Percentiles rank a stretch among this genome's conserved stretches.
Conservation (phyloP, 1,284 basidiomycete genomes). For the Coniophora puteana region DNA sequence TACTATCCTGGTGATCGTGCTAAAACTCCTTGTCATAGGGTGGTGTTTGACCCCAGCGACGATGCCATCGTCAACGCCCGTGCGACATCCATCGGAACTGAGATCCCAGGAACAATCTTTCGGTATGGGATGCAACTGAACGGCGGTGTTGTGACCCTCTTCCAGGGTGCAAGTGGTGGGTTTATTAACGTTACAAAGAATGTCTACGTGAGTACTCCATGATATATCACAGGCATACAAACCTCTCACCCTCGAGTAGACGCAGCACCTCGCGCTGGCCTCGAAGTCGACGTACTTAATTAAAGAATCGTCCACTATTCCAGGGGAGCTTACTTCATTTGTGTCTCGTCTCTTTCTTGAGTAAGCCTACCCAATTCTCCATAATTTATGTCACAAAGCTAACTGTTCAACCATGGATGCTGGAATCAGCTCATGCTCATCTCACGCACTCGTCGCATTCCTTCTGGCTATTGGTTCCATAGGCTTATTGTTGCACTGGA, state of each 20-base stretch:
- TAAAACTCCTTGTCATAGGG: slow-evolving; percentile 25
- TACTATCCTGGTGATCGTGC: too few species aligned
- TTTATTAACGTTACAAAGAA: slow-evolving; percentile 39
- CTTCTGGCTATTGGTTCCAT: slow-evolving; percentile 43
- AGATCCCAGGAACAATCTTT: slow-evolving; percentile 55
- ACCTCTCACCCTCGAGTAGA: slow-evolving; percentile 30
- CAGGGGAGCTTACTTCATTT: slow-evolving; percentile 35
- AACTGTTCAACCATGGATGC: too few species aligned
- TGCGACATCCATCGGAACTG: slow-evolving; percentile 39
- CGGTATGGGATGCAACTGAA: slow-evolving; percentile 37
- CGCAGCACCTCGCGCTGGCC: slow-evolving; percentile 49
- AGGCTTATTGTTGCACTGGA: slow-evolving; percentile 42
- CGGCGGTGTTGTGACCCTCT: slow-evolving; percentile 37
- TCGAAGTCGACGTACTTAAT: slow-evolving; percentile 58
- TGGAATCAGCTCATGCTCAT: slow-evolving; percentile 49
- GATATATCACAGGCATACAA: background rate
- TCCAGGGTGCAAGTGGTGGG: slow-evolving; percentile 46
- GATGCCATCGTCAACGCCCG: slow-evolving; percentile 47
- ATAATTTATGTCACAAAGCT: too few species aligned
- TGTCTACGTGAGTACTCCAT: slow-evolving; percentile 47
- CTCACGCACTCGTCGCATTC: slow-evolving; percentile 43
- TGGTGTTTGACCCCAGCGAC: slow-evolving; percentile 38
- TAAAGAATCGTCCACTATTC: slow-evolving; percentile 28
- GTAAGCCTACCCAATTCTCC: slow-evolving; percentile 33
- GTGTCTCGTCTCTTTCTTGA: slow-evolving; percentile 50